Conservation (phyloP, 2,329 filamentous ascomycete species). For the Verticillium albo-atrum region DNA sequence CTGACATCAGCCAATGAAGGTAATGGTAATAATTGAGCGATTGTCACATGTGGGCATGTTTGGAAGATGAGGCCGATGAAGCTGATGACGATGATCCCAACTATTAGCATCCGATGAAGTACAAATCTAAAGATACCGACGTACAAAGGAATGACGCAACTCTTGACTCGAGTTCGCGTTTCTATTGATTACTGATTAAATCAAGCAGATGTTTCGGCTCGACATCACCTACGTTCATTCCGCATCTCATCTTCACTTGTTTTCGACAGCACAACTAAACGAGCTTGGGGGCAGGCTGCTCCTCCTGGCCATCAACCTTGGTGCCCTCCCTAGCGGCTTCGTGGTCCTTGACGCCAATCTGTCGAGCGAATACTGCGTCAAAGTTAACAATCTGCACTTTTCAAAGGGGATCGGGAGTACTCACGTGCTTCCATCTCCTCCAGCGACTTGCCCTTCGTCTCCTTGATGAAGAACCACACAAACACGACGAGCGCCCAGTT, state of each 20-base stretch:
- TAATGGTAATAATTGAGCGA: too few relatives aligned
- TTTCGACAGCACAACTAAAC: too few relatives aligned
- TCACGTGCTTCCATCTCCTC: slow-evolving; percentile 32
- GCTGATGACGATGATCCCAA: neutral
- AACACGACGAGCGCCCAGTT: slow-evolving; percentile 40
- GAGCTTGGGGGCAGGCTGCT: neutral
- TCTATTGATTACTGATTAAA: too few relatives aligned
- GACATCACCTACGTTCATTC: too few relatives aligned
- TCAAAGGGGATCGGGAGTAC: neutral
- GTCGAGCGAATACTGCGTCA: neutral
- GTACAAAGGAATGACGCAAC: too few relatives aligned
- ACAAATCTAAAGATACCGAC: too few relatives aligned
- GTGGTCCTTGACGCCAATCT: neutral
- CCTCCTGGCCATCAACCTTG: neutral
- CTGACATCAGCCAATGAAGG: too few relatives aligned
- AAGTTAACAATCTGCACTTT: neutral
- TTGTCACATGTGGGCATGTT: too few relatives aligned
- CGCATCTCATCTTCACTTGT: too few relatives aligned
- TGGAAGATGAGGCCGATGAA: neutral
- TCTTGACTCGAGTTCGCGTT: too few relatives aligned
- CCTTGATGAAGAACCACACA: slow-evolving; percentile 36
- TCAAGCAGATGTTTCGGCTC: too few relatives aligned
- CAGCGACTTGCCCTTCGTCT: slow-evolving; percentile 37
- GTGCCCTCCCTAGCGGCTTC: neutral
- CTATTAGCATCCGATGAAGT: neutral